Evolutionary conservation across 306 rosid species (phyloP), one percentile per base, ranked within the genome.

Genomic region (Trifolium dubium): DNA sequence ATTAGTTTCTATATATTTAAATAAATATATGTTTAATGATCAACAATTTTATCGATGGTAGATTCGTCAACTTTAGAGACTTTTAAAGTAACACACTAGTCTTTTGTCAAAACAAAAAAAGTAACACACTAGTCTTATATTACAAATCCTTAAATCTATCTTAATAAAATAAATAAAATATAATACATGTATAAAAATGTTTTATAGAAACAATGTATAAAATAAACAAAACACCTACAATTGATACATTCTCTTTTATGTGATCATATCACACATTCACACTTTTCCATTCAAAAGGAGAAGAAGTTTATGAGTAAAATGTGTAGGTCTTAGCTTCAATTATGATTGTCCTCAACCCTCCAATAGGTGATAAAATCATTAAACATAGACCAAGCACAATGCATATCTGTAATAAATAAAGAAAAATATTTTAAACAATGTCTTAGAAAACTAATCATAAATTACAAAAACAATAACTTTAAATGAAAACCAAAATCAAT

Each of bases 321-420:
- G 67, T 0, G 73, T 89, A 91, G 34, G 4, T 10, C 83, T 87
- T 89, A 39, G 96, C 87, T 28, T 77, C 6, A 69, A 86, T 2
- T 78, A 89, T 79, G 85, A 93, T 93, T 9, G 76, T 11, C 81
- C 97, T 88, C 78, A 91, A 79, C 77, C 91, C 98, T 49, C 98
- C 98, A 43, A 88, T 88, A 3, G 97, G 91, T 40, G 97, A 46
- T 17, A 91, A 13, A 66, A 89, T 13, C 89, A 88, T 89, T 74
- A 93, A 77, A 39, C 77, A 43, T 30, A 88, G n/a, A 2, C 97
- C 97, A 13, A 91, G 29, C 18, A 84, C 64, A 58, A 93, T 93
- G 86, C 98, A 91, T 11, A 85, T 35, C 98, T 93, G 84, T 66
- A 74, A 89, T 70, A 59, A 73, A 51, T 6, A 10, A n/a, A 56